These are phyloP conservation scores for Clarireedia hainanense DNA, from an alignment of 2,329 filamentous ascomycete species.

Conservation along the genomic window DNA sequence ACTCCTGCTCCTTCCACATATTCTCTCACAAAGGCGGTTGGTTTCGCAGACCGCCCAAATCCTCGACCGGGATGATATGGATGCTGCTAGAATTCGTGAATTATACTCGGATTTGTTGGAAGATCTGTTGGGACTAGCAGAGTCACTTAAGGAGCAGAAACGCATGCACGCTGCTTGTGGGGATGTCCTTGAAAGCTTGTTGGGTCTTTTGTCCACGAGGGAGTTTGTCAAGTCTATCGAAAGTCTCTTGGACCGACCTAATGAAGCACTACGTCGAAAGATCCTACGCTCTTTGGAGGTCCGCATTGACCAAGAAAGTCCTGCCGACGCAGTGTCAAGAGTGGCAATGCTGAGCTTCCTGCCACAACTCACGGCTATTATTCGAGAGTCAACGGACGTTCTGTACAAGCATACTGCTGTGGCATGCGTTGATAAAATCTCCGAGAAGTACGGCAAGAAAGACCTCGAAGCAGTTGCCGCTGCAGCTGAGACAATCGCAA, in stretches of 20 bases:
- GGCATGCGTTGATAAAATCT: conserved; percentile 83
- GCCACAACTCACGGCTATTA: conserved; percentile 67
- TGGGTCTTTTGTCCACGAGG: conserved; percentile 75
- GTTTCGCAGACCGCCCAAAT: conserved; percentile 47
- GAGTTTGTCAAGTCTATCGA: conserved; percentile 89
- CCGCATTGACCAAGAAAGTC: conserved; percentile 66
- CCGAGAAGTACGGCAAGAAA: conserved; percentile 92
- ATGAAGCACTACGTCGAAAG: conserved; percentile 69
- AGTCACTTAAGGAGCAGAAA: conserved; percentile 51
- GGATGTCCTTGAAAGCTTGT: conserved; percentile 67
- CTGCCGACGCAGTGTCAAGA: conserved; percentile 60
- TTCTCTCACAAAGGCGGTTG: conserved; percentile 51
- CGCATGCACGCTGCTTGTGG: conserved; percentile 51
- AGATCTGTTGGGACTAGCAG: conserved; percentile 56
- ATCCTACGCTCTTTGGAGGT: conserved; percentile 74
- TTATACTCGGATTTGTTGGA: conserved; percentile 64
- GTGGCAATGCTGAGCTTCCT: conserved; percentile 69
- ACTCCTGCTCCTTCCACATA: conserved; percentile 47
- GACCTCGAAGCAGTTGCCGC: conserved; percentile 68
- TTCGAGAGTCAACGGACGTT: conserved; percentile 64
- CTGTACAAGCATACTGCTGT: conserved; percentile 79
- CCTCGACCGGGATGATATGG: conserved; percentile 56
- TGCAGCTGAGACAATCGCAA: conserved; percentile 69
- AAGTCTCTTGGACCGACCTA: conserved; percentile 66
- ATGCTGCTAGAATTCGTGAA: conserved; percentile 56